Conservation (phyloP, 1,284 basidiomycete species). For the Tilletia indica region DNA sequence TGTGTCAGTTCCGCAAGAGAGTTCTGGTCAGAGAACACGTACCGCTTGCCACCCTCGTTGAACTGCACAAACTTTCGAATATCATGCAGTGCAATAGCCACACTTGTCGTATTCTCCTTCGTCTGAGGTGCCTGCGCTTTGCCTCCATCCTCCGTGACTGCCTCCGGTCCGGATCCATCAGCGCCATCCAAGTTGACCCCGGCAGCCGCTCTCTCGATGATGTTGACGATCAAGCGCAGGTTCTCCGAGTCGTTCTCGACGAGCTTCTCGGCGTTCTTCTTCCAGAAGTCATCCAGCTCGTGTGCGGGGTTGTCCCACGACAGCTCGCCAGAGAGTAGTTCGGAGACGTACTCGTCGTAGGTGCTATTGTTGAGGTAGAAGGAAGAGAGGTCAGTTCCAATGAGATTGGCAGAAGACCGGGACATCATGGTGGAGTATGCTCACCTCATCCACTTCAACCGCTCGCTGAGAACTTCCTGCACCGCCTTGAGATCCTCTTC, state of each 20-base stretch:
- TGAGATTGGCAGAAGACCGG: background rate
- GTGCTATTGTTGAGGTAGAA: background rate
- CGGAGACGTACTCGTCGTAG: conserved; percentile 65
- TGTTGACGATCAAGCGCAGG: conserved; percentile 80
- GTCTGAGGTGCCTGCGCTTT: conserved; percentile 15
- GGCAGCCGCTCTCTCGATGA: conserved; percentile 22
- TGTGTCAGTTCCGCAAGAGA: background rate
- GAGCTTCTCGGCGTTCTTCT: conserved; percentile 81
- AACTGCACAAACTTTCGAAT: conserved; percentile 48
- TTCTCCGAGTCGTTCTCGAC: conserved; percentile 90
- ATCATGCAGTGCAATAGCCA: conserved; percentile 50
- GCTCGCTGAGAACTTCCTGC: conserved; percentile 73
- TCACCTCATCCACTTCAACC: conserved; percentile 84
- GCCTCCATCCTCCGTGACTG: background rate
- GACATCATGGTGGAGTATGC: conserved; percentile 44
- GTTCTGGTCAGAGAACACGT: background rate
- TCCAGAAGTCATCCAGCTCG: conserved; percentile 95
- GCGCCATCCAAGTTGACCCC: background rate
- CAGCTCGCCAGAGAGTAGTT: conserved; percentile 82
- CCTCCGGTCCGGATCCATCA: background rate
- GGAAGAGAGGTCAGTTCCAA: conserved; percentile 12
- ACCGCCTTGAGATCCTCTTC: conserved; percentile 85
- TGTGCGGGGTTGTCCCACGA: conserved; percentile 88
- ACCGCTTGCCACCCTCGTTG: conserved; percentile 44
- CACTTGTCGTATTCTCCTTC: conserved; percentile 33